phyloP scores from a whole-genome alignment of 176 grass and related monocot genomes.

The Oryza officinalis region DNA sequence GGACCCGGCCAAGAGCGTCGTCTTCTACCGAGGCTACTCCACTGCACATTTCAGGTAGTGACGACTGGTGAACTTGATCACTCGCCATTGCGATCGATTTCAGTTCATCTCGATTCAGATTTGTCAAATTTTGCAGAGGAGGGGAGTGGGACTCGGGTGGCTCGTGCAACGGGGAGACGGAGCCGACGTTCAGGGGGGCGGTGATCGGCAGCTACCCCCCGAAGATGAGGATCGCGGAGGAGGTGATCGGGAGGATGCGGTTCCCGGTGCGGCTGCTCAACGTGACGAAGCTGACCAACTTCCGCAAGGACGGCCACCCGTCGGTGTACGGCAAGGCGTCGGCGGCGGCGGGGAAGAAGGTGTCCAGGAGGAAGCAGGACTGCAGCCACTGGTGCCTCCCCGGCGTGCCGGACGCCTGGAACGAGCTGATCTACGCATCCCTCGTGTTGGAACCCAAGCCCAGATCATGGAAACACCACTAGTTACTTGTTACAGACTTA shows the following conservation, averaged over 20 bases:
- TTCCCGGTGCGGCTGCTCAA: conserved; percentile 80
- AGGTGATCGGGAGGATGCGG: conserved; percentile 61
- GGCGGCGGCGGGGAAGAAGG: conserved; percentile 17
- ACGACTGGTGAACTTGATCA: no score
- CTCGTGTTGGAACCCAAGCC: conserved; percentile 49
- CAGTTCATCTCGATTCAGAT: background rate
- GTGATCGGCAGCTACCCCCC: conserved; percentile 66
- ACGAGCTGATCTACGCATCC: conserved; percentile 81
- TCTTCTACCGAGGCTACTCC: conserved; percentile 96
- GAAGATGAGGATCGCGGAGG: conserved; percentile 79
- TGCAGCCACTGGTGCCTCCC: conserved; percentile 98
- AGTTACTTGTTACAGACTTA: background rate
- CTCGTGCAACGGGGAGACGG: conserved; percentile 80
- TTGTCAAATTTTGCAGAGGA: conserved; percentile 39
- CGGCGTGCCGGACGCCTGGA: conserved; percentile 87
- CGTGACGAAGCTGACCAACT: conserved; percentile 78
- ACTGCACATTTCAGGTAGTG: conserved; percentile 90
- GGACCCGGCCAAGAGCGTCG: conserved; percentile 51
- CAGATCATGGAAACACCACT: background rate
- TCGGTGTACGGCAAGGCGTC: conserved; percentile 60
- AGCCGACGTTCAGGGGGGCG: conserved; percentile 51
- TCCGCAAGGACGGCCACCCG: conserved; percentile 79
- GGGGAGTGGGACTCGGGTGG: conserved; percentile 95
- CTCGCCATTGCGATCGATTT: background rate
- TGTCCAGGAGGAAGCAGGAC: conserved; percentile 82